Evolutionary conservation across 1,284 basidiomycete genomes (phyloP), one percentile per base, ranked within the genome.

Genomic region (Grifola frondosa): DNA sequence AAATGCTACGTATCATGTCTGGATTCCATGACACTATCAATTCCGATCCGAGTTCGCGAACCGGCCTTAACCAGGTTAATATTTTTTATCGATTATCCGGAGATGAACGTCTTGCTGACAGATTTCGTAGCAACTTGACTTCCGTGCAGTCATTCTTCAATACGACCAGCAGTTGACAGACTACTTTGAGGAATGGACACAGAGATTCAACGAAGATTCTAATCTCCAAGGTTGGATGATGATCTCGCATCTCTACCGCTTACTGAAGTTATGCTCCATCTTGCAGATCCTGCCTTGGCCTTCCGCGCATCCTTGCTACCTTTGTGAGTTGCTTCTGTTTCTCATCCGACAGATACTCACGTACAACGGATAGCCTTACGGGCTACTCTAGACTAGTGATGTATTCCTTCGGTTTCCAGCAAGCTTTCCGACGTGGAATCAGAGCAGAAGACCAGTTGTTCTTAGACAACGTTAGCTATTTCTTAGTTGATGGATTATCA

Each of bases 381-480:
- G 79, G 73, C 36, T 91, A 91, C 58, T 85, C 84, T 19, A 75
- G 88, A n/a, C 75, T 91, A 8, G 88, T 91, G 30, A 88, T 90
- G 83, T 88, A 79, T 58, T 90, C 88, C 0, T 90, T 91, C 53
- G 88, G 85, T 3, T 90, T 90, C 67, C 88, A 91, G 54, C 81
- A 89, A 52, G 86, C 87, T 1, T 88, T 80, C 61, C 77, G 81
- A 51, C 74, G 81, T 6, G 87, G 87, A 0, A 74, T 87, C 28
- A 71, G 80, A 48, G 62, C 71, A 1, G 73, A 73, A 1, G 85
- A 88, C 57, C 66, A 79, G 23, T 57, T 87, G 15, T 85, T 87
- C 59, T 79, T 89, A 49, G 76, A 72, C 37, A 85, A 81, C 71
- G 87, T 84, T 40, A n/a, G 61, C n/a, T n/a, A 46, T 30, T 32